These are phyloP conservation scores for Venturia carpophila DNA, from an alignment of 2,329 filamentous ascomycete genomes.

Conservation along the genomic window DNA sequence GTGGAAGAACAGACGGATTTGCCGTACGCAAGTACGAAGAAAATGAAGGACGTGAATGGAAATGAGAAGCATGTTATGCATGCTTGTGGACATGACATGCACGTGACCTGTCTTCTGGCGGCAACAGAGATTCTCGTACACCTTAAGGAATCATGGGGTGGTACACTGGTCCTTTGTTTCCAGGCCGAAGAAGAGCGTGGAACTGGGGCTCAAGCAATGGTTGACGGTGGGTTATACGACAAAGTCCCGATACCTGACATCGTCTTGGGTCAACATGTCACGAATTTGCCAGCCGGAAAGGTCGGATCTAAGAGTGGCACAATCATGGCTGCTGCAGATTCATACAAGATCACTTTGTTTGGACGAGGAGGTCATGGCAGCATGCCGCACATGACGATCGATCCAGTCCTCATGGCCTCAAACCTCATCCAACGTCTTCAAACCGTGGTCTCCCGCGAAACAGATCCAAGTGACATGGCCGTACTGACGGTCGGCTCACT, in stretches of 20 bases:
- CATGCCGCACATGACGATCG: slow-evolving; percentile 48
- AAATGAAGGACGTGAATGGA: slow-evolving; percentile 40
- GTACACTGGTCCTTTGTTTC: slow-evolving; percentile 57
- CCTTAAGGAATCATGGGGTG: slow-evolving; percentile 46
- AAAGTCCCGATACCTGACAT: slow-evolving; percentile 49
- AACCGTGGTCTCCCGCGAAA: slow-evolving; percentile 49
- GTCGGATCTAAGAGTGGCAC: slow-evolving; percentile 37
- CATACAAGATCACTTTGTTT: slow-evolving; percentile 45
- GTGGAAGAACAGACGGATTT: slow-evolving; percentile 49
- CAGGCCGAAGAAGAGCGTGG: slow-evolving; percentile 61
- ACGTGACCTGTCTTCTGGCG: slow-evolving; percentile 52
- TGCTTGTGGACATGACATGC: slow-evolving; percentile 59
- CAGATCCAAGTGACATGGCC: slow-evolving; percentile 45
- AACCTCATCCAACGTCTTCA: slow-evolving; percentile 51
- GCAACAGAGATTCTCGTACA: slow-evolving; percentile 44
- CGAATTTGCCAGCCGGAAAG: slow-evolving; percentile 36
- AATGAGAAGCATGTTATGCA: slow-evolving; percentile 54
- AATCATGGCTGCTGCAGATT: slow-evolving; percentile 36
- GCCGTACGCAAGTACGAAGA: slow-evolving; percentile 45
- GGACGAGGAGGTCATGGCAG: slow-evolving; percentile 53
- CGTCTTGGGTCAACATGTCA: slow-evolving; percentile 50
- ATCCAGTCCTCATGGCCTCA: slow-evolving; percentile 52
- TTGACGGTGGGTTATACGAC: slow-evolving; percentile 51
- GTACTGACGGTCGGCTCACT: slow-evolving; percentile 53
- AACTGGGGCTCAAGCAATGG: slow-evolving; percentile 55